phyloP scores from a whole-genome alignment of 352 stramenopile species.

The Peronospora belbahrii region DNA sequence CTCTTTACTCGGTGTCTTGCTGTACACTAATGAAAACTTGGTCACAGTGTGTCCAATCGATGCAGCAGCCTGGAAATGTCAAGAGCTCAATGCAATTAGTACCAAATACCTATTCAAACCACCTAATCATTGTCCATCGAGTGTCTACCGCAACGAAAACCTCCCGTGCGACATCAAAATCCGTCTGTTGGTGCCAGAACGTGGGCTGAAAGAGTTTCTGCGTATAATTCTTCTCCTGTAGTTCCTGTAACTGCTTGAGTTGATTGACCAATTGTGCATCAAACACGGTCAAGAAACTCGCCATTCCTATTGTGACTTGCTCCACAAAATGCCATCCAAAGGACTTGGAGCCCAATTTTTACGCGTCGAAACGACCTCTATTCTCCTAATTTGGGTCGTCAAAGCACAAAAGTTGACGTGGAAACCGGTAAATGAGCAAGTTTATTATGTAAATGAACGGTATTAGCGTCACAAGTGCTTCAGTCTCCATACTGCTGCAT shows the following conservation, averaged over 20 bases:
- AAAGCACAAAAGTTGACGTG: neutral
- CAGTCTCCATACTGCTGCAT: neutral
- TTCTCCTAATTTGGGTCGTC: neutral
- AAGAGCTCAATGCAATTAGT: conserved; percentile 3
- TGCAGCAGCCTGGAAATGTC: conserved; percentile 38
- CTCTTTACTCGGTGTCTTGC: conserved; percentile 57
- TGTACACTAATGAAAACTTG: conserved; percentile 85
- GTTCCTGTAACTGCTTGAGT: conserved; percentile 48
- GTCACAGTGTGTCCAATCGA: conserved; percentile 75
- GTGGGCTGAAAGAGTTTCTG: conserved; percentile 55
- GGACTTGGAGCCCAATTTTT: neutral
- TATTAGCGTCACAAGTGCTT: neutral
- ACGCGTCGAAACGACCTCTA: neutral
- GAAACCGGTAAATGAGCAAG: neutral
- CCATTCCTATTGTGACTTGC: conserved; percentile 38
- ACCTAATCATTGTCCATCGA: neutral
- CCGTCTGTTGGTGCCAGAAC: conserved; percentile 71
- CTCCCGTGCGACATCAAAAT: conserved; percentile 73
- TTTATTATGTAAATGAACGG: neutral
- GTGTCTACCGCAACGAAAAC: conserved; percentile 64
- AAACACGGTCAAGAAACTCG: conserved; percentile 50
- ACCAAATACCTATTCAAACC: neutral
- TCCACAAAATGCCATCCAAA: conserved; percentile 4
- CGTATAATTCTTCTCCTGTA: conserved; percentile 47
- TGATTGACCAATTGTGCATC: conserved; percentile 43